A percentile compares a stretch with the other conserved stretches of the same genome.
These are phyloP conservation scores for Eucalyptus victrix DNA, from an alignment of 345 rosid genomes.

Conservation along the genomic window DNA sequence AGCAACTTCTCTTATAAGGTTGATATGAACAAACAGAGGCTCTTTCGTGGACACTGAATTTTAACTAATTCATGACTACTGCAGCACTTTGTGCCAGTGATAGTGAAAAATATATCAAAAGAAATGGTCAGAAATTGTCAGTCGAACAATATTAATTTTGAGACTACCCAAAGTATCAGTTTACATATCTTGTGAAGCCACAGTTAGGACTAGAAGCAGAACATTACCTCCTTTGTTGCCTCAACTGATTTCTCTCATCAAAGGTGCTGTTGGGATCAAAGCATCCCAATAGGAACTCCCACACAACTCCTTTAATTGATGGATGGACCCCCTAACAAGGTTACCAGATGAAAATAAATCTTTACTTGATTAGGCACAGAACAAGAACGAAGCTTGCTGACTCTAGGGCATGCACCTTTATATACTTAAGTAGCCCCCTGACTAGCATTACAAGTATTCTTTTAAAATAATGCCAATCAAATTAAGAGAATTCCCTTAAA, in stretches of 20 bases:
- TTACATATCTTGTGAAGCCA: neutral
- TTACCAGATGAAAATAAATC: neutral
- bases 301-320: conserved; percentile 75
- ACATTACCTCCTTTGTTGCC: conserved; percentile 59
- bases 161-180: neutral
- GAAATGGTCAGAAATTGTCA: neutral
- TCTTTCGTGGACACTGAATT: neutral
- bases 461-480: neutral
- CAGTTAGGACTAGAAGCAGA: neutral
- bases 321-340: conserved; percentile 80
- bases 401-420: neutral
- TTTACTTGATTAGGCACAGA: neutral
- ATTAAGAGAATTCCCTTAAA: neutral
- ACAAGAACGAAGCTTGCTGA: neutral
- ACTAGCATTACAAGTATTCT: neutral
- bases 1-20: neutral
- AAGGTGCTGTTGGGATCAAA: conserved; percentile 86
- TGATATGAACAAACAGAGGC: neutral
- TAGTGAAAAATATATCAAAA: neutral
- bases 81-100: neutral
- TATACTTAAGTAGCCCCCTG: neutral
- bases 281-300: conserved; percentile 96
- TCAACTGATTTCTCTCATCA: conserved; percentile 54
- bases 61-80: neutral
- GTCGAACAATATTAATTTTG: neutral